A percentile compares a stretch with the other conserved stretches of the same genome.
These are phyloP conservation scores for Acacia acuminata DNA, from an alignment of 306 rosid species.

Conservation along the genomic window DNA sequence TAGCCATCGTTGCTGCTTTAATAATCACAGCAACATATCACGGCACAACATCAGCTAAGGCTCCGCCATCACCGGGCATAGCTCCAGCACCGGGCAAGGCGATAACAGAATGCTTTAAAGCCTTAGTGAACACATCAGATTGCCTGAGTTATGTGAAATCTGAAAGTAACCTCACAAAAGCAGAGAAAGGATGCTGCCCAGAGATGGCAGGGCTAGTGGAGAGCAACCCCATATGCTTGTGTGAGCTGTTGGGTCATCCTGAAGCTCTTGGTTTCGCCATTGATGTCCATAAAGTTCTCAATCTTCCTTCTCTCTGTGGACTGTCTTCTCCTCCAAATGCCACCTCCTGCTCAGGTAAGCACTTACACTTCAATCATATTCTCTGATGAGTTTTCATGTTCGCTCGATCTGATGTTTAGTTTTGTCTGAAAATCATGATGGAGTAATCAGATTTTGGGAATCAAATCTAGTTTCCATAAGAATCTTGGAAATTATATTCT, in stretches of 20 bases:
- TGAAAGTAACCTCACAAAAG: constrained; percentile 58
- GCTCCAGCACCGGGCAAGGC: background rate
- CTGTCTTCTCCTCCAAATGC: constrained; percentile 49
- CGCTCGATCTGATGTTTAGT: background rate
- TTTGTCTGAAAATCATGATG: background rate
- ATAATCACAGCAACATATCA: background rate
- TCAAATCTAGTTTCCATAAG: background rate
- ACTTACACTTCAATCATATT: background rate
- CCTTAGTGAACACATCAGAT: constrained; percentile 52
- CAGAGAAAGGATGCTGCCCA: constrained; percentile 79
- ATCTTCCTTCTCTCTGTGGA: constrained; percentile 71
- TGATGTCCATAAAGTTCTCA: constrained; percentile 53
- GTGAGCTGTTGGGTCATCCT: constrained; percentile 48
- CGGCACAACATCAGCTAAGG: background rate
- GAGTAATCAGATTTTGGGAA: background rate
- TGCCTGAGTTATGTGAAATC: constrained; percentile 63
- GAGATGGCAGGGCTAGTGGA: constrained; percentile 60
- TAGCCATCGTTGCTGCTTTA: background rate
- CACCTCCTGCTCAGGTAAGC: constrained; percentile 53
- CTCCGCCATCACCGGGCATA: background rate
- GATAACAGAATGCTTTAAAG: constrained; percentile 3
- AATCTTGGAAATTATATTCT: background rate
- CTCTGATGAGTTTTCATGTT: background rate
- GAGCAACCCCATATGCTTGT: constrained; percentile 57
- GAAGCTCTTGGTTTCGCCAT: constrained; percentile 42